Evolutionary conservation across 176 grass and related monocot genomes (phyloP), one percentile per base, ranked within the genome.

Genomic region (Rhipidocladum racemiflorum): DNA sequence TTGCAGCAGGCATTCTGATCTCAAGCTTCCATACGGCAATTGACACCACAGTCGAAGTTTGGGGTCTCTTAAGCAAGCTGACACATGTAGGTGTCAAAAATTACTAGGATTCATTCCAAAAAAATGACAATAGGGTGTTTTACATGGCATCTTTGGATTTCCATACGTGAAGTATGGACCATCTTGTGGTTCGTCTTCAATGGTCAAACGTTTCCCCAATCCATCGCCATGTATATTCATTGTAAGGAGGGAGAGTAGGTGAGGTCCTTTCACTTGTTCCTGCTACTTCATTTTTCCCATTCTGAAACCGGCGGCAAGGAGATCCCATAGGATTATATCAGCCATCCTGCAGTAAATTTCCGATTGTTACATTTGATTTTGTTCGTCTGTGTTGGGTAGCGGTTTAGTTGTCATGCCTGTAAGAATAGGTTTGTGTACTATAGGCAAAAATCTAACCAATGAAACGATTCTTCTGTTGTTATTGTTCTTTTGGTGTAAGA

Each of bases 241-340:
- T 86, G 74, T 86, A 90, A 70, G 78, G 35, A 49, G 61, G 66
- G 66, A 46, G 66, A 78, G 65, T 77, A 82, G 83, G 83, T 39
- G 45, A 65, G 83, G 4, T 60, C 43, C 56, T 3, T n/a, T n/a
- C n/a, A n/a, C n/a, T n/a, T n/a, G n/a, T 5, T 1, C 5, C 51
- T 11, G 53, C 21, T 21, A 43, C 21, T 84, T 67, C 27, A n/a
- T 68, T 70, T 69, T 51, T 42, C 50, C 68, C 23, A 66, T 53
- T 78, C 46, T 81, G 78, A 68, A 84, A 32, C 61, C 77, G 45
- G 43, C 38, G 39, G 59, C 73, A 73, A 74, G 40, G 77, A 82
- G 59, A 80, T 25, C 34, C 62, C 39, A 56, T 18, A 3, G 29
- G 30, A 50, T 61, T 7, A 70, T 46, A 62, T 9, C 24, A 46